Percentiles rank a stretch among this genome's conserved stretches.
These are phyloP conservation scores for Ceratocystis variospora DNA, from an alignment of 2,329 filamentous ascomycete species.

Conservation along the genomic window DNA sequence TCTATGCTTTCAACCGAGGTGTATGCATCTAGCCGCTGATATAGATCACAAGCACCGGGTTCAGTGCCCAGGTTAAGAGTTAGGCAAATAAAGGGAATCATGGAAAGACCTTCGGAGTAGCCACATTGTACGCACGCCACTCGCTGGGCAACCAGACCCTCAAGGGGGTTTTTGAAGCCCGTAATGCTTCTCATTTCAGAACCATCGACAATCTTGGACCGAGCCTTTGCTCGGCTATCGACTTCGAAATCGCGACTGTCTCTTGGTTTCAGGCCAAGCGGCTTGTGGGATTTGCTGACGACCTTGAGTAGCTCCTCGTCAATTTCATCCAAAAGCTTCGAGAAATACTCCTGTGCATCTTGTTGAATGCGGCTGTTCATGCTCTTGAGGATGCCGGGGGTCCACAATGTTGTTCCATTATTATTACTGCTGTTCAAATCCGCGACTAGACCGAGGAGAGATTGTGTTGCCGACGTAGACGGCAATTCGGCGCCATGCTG, in stretches of 20 bases:
- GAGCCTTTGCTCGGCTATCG: slow-evolving; percentile 30
- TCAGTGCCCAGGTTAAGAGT: slow-evolving; percentile 65
- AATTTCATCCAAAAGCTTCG: slow-evolving; percentile 71
- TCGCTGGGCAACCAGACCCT: slow-evolving; percentile 75
- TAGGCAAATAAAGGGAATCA: slow-evolving; percentile 88
- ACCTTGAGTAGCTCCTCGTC: slow-evolving; percentile 58
- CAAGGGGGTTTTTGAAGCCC: slow-evolving; percentile 57
- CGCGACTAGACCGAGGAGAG: slow-evolving; percentile 51
- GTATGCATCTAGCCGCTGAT: slow-evolving; percentile 70
- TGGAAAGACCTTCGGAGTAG: slow-evolving; percentile 71
- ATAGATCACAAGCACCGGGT: slow-evolving; percentile 51
- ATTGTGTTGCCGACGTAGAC: slow-evolving; percentile 25
- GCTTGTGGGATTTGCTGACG: slow-evolving; percentile 19
- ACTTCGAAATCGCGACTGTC: slow-evolving; percentile 27
- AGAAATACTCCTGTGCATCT: slow-evolving; percentile 95
- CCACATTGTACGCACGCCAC: slow-evolving; percentile 79
- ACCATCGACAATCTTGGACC: slow-evolving; percentile 28
- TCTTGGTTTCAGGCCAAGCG: slow-evolving; percentile 19
- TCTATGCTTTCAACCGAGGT: slow-evolving; percentile 74
- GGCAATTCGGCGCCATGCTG: slow-evolving; percentile 22
- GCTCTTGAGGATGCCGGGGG: slow-evolving; percentile 65
- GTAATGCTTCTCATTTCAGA: slow-evolving; percentile 29
- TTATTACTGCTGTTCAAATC: slow-evolving; percentile 56
- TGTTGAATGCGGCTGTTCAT: slow-evolving; percentile 96
- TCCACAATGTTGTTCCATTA: slow-evolving; percentile 68